phyloP scores from a whole-genome alignment of 2,329 filamentous ascomycete genomes.

The Dactylellina haptotyla region DNA sequence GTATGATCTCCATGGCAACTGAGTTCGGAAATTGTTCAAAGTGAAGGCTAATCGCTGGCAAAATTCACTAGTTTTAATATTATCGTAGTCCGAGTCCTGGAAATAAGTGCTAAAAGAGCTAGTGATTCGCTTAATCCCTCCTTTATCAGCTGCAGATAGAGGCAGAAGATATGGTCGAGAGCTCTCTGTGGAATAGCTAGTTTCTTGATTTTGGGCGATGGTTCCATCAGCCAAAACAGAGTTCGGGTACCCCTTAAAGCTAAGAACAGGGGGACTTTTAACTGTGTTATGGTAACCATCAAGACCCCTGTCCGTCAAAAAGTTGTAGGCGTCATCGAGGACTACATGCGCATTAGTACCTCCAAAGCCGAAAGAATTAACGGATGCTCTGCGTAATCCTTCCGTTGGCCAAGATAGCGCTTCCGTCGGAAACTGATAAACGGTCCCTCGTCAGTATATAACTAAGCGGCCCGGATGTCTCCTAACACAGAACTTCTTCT shows the following conservation, averaged over 20 bases:
- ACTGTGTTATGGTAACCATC: slow-evolving; percentile 19
- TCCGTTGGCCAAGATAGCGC: slow-evolving; percentile 6
- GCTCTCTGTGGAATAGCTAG: background rate
- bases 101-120: slow-evolving; percentile 8
- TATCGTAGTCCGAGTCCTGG: background rate
- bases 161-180: slow-evolving; percentile 1
- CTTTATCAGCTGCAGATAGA: slow-evolving; percentile 20
- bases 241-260: background rate
- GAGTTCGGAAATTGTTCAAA: background rate
- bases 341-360: slow-evolving; percentile 56
- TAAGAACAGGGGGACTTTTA: background rate
- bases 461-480: too few relatives aligned
- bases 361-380: slow-evolving; percentile 60
- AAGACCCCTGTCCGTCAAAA: background rate
- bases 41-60: background rate
- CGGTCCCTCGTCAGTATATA: too few relatives aligned
- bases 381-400: slow-evolving; percentile 14
- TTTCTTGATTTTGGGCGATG: background rate
- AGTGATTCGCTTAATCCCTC: slow-evolving; percentile 1
- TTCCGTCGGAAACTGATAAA: slow-evolving; percentile 21
- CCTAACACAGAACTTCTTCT: too few relatives aligned
- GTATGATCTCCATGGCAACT: slow-evolving; percentile 20
- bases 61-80: background rate
- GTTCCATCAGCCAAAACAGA: background rate
- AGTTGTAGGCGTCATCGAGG: slow-evolving; percentile 20